Evolutionary conservation across 148 eudicot species (phyloP), one percentile per base, ranked within the genome.

Genomic region (Euryodendron excelsum): DNA sequence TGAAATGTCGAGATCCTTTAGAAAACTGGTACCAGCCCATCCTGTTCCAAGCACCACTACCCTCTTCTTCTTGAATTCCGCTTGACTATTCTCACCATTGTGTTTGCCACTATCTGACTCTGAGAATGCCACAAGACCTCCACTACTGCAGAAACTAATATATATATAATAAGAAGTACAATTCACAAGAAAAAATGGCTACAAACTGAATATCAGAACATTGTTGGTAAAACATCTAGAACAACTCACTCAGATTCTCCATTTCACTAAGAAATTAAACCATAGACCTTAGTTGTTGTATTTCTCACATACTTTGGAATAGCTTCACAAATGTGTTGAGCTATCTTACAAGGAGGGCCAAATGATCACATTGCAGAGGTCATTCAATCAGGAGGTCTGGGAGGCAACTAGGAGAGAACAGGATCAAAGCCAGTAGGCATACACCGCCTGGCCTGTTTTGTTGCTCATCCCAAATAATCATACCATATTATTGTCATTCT

Each of bases 21-120:
- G 41, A 55, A 92, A 94, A 81, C 96, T 92, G 33, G 86, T 86
- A 59, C 91, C 93, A 56, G 92, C 98, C 98, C 98, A 94, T 65
- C 98, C 98, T 44, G 96, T 94, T 64, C 98, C 98, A 58, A 92
- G 90, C 41, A 94, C 94, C 73, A 91, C 89, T 65, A 94, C 79
- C 77, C 79, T 88, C 82, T 91, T 94, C 83, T 91, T 93, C 81
- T 80, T 83, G 58, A 80, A 65, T 71, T 87, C 87, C 28, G 28
- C 41, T 72, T 64, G 72, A 48, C 76, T 82, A 62, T 33, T 47
- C 78, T 80, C 85, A 64, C 37, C 25, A 59, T 41, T 68, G 47
- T 66, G 80, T 72, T 53, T 44, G 13, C 63, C 79, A 37, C 67
- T 75, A 63, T 81, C 85, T 23, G 88, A 81, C 50, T 93, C 98